Percentiles rank a stretch among this genome's conserved stretches.
Conservation (phyloP, 139 green algal species). For the Tetradesmus lagerheimii region DNA sequence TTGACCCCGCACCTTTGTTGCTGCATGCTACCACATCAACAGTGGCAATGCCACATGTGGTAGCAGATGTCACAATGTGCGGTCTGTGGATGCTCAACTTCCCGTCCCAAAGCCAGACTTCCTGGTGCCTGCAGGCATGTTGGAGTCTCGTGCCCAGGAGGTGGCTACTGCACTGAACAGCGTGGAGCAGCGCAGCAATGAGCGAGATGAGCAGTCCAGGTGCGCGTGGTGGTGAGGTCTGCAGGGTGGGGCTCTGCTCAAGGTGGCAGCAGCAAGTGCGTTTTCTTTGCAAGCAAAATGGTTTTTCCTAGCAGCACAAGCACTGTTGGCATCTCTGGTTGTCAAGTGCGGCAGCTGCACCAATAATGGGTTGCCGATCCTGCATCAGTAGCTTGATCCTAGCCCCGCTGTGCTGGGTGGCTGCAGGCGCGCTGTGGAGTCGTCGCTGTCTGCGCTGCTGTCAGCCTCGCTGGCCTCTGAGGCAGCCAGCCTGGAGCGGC, state of each 20-base stretch:
- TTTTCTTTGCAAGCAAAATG: not conserved
- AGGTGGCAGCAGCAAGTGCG: no score
- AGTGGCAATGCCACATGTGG: no score
- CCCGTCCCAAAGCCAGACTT: not conserved
- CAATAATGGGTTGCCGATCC: no score
- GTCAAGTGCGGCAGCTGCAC: no score
- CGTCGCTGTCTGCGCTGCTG: slow-evolving; percentile 29
- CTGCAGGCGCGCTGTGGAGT: slow-evolving; percentile 27
- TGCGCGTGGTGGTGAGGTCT: not conserved
- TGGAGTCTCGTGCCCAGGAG: slow-evolving; percentile 26
- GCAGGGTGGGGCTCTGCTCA: not conserved
- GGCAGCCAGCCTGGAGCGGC: not conserved
- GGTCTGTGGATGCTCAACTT: no score
- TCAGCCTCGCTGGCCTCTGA: slow-evolving; percentile 7
- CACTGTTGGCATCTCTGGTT: not conserved
- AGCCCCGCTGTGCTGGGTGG: not conserved
- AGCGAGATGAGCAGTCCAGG: not conserved
- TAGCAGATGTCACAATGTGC: no score
- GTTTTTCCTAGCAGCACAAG: not conserved
- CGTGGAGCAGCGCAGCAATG: slow-evolving; percentile 14
- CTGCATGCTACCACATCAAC: no score
- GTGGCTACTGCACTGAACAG: slow-evolving; percentile 20
- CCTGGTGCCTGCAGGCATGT: not conserved
- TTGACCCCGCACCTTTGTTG: no score
- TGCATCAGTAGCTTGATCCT: not conserved